A percentile compares a stretch with the other conserved stretches of the same genome.
These are phyloP conservation scores for Phytophthora cryptogea DNA, from an alignment of 352 stramenopile species.

Conservation along the genomic window DNA sequence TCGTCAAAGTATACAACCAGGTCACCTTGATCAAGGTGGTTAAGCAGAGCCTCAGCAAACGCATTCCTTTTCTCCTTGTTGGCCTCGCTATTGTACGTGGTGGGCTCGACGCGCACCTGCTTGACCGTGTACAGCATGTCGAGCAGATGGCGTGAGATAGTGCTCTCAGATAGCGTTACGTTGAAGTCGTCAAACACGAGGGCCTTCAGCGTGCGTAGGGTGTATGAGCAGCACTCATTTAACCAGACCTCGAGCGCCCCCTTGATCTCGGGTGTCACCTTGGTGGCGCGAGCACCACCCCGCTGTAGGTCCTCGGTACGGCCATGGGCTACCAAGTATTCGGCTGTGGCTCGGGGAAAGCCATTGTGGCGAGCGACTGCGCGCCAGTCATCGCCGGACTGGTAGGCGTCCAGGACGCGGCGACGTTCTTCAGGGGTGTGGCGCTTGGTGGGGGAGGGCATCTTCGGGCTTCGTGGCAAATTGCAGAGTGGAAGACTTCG, in stretches of 20 bases:
- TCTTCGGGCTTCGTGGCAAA: background rate
- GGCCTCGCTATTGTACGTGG: background rate
- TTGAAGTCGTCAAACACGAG: background rate
- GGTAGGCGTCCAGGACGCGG: background rate
- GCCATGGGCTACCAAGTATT: background rate
- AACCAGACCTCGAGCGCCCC: background rate
- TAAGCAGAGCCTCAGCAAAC: too few relatives aligned
- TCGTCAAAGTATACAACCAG: conserved; percentile 21
- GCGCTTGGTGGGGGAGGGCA: background rate
- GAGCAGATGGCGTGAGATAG: background rate
- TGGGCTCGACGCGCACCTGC: background rate
- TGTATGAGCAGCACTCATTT: conserved; percentile 4
- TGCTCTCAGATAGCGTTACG: conserved; percentile 6
- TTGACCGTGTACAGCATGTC: conserved; percentile 6
- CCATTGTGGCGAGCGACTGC: background rate
- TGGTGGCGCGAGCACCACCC: background rate
- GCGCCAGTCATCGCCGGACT: too few relatives aligned
- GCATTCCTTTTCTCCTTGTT: background rate
- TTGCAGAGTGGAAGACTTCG: too few relatives aligned
- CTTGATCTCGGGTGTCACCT: too few relatives aligned
- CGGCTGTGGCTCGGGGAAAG: background rate
- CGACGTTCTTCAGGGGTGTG: background rate
- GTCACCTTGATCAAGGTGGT: too few relatives aligned
- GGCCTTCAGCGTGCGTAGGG: background rate
- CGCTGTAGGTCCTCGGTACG: conserved; percentile 1